These are phyloP conservation scores for Aegilops umbellulata DNA, from an alignment of 176 grass and related monocot species.

Conservation along the genomic window DNA sequence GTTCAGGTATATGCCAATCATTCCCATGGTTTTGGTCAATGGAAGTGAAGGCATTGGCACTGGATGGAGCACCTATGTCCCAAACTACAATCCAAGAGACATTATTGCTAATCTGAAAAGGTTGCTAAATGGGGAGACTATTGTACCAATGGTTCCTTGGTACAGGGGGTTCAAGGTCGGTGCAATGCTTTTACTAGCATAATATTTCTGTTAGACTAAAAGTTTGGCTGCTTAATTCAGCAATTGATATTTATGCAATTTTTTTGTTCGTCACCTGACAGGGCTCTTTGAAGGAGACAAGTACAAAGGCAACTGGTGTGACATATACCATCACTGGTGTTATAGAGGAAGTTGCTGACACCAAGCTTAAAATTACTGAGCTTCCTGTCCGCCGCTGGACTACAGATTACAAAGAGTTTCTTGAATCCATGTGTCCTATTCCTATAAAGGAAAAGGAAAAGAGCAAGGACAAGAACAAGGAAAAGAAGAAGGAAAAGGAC, in stretches of 20 bases:
- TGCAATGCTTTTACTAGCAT: neutral
- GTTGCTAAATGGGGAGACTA: constrained; percentile 48
- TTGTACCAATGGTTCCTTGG: constrained; percentile 81
- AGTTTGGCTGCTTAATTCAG: neutral
- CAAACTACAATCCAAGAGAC: constrained; percentile 91
- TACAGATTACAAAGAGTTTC: constrained; percentile 73
- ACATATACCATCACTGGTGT: constrained; percentile 69
- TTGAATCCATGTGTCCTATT: constrained; percentile 27
- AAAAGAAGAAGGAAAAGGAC: constrained; percentile 33
- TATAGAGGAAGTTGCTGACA: constrained; percentile 57
- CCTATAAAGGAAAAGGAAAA: constrained; percentile 25
- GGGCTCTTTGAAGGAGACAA: constrained; percentile 64
- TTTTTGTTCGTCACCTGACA: constrained; percentile 14
- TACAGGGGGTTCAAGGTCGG: constrained; percentile 89
- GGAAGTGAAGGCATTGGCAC: constrained; percentile 97
- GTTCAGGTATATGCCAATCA: constrained; percentile 77
- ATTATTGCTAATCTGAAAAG: constrained; percentile 68
- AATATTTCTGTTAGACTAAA: neutral
- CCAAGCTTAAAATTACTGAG: constrained; percentile 63
- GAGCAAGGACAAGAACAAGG: constrained; percentile 38
- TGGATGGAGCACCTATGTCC: constrained; percentile 82
- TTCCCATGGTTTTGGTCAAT: constrained; percentile 90
- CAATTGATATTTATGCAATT: neutral
- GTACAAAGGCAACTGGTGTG: constrained; percentile 54
- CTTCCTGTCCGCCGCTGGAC: constrained; percentile 80